Percentiles rank a stretch among this genome's conserved stretches.
These are phyloP conservation scores for Sarocladium oryzae DNA, from an alignment of 2,329 filamentous ascomycete species.

Conservation along the genomic window DNA sequence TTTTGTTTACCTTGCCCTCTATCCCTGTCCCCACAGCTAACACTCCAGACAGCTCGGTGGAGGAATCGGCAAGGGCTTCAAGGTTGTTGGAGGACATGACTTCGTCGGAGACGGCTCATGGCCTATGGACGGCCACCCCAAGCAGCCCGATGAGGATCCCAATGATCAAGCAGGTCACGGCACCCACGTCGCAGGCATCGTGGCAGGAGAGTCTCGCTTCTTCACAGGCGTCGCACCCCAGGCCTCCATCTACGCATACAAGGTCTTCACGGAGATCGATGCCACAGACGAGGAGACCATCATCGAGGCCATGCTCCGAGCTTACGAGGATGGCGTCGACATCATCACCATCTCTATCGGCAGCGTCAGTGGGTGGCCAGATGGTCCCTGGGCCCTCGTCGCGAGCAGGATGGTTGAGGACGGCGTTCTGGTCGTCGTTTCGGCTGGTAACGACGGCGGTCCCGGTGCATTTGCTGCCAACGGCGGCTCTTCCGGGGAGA, in stretches of 20 bases:
- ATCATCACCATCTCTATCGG: conserved; percentile 21
- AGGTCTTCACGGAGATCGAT: conserved; percentile 48
- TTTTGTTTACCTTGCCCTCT: background rate
- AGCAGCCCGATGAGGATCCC: conserved; percentile 18
- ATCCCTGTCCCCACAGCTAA: background rate
- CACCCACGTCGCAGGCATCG: conserved; percentile 16
- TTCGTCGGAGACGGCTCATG: conserved; percentile 27
- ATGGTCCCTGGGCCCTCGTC: conserved; percentile 35
- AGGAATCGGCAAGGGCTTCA: conserved; percentile 32
- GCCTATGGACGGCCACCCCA: too few species aligned
- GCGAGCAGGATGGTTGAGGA: conserved; percentile 33
- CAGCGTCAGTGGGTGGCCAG: conserved; percentile 16
- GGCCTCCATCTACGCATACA: conserved; percentile 44
- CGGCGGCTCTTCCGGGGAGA: too few species aligned
- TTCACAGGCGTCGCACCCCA: conserved; percentile 44
- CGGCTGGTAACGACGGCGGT: conserved; percentile 22
- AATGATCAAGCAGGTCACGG: conserved; percentile 17
- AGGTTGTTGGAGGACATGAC: conserved; percentile 31
- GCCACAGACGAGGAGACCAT: conserved; percentile 35
- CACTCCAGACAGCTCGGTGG: conserved; percentile 25
- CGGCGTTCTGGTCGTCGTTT: conserved; percentile 15
- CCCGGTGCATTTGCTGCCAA: conserved; percentile 13
- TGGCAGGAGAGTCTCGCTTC: conserved; percentile 14
- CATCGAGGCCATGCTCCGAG: conserved; percentile 44
- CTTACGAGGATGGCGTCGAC: conserved; percentile 41